Evolutionary conservation across 163 green algal genomes (phyloP).

Genomic region (Scenedesmus sp.): DNA sequence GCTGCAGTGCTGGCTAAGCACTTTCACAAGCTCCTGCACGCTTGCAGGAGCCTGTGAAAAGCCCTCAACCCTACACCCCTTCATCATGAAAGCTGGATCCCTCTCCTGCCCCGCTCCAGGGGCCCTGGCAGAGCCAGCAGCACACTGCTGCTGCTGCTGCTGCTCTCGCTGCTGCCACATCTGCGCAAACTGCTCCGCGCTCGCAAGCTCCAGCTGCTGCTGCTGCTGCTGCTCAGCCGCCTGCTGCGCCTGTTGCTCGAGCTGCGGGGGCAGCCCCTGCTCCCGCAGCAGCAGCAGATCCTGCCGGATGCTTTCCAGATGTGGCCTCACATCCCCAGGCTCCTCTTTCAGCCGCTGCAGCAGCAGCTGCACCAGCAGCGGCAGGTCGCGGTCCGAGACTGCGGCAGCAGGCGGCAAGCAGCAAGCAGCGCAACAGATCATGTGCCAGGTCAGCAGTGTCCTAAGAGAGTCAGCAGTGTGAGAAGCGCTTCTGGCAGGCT

Average conservation of each 20-base stretch:
- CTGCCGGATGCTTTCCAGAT: neutral
- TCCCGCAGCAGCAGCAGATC: slow-evolving; percentile 17
- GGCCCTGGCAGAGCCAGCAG: neutral
- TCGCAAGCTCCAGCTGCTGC: neutral
- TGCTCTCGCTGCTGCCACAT: neutral
- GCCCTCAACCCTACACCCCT: slow-evolving; percentile 12
- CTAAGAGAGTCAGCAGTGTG: neutral
- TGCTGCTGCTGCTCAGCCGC: slow-evolving; percentile 9
- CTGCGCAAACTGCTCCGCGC: neutral
- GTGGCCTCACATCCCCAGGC: slow-evolving; percentile 26
- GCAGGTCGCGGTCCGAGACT: slow-evolving; percentile 49
- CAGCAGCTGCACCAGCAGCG: slow-evolving; percentile 52
- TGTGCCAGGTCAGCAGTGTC: neutral
- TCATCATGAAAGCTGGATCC: neutral
- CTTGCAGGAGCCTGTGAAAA: neutral
- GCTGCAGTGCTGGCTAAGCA: neutral
- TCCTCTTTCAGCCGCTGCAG: neutral
- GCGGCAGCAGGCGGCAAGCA: slow-evolving; percentile 36
- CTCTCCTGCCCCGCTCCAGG: neutral
- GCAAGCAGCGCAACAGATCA: neutral
- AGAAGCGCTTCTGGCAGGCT: neutral
- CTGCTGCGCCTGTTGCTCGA: slow-evolving; percentile 17
- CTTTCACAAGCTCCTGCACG: slow-evolving; percentile 17
- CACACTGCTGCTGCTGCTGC: slow-evolving; percentile 10
- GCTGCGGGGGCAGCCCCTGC: slow-evolving; percentile 1